These are phyloP conservation scores for Blumeriella jaapii DNA, from an alignment of 2,329 filamentous ascomycete species.

Conservation along the genomic window DNA sequence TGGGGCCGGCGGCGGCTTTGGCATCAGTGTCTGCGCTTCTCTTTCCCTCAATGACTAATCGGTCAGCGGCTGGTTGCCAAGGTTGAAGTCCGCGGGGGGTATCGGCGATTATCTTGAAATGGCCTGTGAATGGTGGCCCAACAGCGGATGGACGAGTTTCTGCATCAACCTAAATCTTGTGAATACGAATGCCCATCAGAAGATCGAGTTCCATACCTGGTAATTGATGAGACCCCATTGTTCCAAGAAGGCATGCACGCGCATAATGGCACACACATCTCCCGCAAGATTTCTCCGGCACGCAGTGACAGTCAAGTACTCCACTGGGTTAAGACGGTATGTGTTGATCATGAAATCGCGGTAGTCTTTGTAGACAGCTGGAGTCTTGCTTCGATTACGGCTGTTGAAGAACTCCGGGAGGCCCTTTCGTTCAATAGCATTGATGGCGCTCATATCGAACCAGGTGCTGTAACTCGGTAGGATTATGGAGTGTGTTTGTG, in stretches of 20 bases:
- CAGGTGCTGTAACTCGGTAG: slow-evolving; percentile 95
- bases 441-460: slow-evolving; percentile 96
- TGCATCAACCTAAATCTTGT: slow-evolving; percentile 65
- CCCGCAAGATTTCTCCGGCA: slow-evolving; percentile 90
- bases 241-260: slow-evolving; percentile 93
- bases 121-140: slow-evolving; percentile 90
- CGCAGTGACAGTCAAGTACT: slow-evolving; percentile 94
- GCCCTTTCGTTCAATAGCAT: slow-evolving; percentile 85
- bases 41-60: slow-evolving; percentile 51
- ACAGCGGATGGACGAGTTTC: slow-evolving; percentile 92
- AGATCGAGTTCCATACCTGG: slow-evolving; percentile 49
- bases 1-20: slow-evolving; percentile 53
- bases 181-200: not conserved
- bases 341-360: slow-evolving; percentile 99
- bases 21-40: slow-evolving; percentile 34
- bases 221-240: slow-evolving; percentile 99
- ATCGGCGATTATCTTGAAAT: slow-evolving; percentile 93
- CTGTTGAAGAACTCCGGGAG: slow-evolving; percentile 98
- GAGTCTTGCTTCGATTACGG: slow-evolving; percentile 95
- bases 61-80: slow-evolving; percentile 81
- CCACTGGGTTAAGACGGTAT: slow-evolving; percentile 86
- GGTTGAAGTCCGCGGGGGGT: slow-evolving; percentile 90
- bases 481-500: slow-evolving; percentile 91
- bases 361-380: slow-evolving; percentile 96
- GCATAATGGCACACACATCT: slow-evolving; percentile 98